Percentiles rank a stretch among this genome's conserved stretches.
Conservation (phyloP, 306 rosid genomes). For the Canavalia ensiformis region DNA sequence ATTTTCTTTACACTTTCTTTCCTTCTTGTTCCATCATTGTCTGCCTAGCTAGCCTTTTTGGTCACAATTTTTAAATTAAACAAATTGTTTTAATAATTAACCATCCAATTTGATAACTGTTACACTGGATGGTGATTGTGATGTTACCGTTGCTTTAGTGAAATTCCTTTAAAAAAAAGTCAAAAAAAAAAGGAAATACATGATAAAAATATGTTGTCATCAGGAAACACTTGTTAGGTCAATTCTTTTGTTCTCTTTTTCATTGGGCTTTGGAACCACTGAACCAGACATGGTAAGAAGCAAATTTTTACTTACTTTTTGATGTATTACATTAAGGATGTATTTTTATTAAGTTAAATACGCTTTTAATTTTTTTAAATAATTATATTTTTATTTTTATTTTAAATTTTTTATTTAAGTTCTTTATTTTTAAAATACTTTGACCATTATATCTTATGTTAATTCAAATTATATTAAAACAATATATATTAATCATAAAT, state of each 20-base stretch:
- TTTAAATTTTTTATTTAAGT: not conserved
- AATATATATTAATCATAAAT: too few species aligned
- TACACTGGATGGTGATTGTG: conserved; percentile 38
- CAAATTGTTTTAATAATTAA: not conserved
- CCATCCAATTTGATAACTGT: conserved; percentile 28
- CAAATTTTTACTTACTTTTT: not conserved
- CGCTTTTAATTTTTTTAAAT: too few species aligned
- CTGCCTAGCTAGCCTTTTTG: conserved; percentile 9
- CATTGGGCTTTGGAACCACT: conserved; percentile 32
- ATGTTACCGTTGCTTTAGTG: conserved; percentile 44
- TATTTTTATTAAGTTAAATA: too few species aligned
- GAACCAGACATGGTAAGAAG: not conserved
- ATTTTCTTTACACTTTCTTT: not conserved
- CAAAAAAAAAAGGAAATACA: not conserved
- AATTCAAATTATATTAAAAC: too few species aligned
- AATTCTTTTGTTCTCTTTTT: conserved; percentile 41
- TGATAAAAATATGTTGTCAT: conserved; percentile 16
- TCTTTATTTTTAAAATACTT: too few species aligned
- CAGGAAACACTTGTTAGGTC: conserved; percentile 46
- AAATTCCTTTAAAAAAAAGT: conserved; percentile 35
- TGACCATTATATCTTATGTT: too few species aligned
- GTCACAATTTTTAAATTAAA: not conserved
- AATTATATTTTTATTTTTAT: not conserved
- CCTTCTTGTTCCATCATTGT: conserved; percentile 35
- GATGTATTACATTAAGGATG: not conserved